phyloP scores from a whole-genome alignment of 225 moss, liverwort and hornwort genomes.

The Ulota crispa region DNA sequence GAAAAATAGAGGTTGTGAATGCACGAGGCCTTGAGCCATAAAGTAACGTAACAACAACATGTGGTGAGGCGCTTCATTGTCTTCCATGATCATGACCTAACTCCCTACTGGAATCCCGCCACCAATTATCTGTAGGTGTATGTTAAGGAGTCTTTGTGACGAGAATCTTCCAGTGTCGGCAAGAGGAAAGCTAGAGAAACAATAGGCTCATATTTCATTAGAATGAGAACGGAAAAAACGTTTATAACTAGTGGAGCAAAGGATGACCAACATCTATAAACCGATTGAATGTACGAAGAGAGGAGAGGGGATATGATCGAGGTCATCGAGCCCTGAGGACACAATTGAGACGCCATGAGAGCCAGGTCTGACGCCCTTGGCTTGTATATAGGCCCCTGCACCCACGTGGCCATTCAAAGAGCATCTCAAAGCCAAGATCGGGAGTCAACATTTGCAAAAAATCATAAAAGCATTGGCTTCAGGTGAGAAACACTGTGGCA shows the following conservation, averaged over 20 bases:
- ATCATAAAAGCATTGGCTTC: not conserved
- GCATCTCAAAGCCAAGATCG: not conserved
- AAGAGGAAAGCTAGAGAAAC: not conserved
- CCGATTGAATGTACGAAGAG: not conserved
- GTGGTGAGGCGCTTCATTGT: constrained; percentile 92
- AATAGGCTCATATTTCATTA: not conserved
- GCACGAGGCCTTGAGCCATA: constrained; percentile 93
- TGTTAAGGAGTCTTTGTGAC: constrained; percentile 49
- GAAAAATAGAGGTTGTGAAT: constrained; percentile 81
- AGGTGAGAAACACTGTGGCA: not conserved
- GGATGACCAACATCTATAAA: not conserved
- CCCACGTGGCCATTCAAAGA: not conserved
- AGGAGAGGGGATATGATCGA: constrained; percentile 85
- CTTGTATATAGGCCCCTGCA: constrained; percentile 52
- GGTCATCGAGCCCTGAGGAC: constrained; percentile 80
- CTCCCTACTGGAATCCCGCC: constrained; percentile 92
- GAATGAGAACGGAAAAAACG: not conserved
- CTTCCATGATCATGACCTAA: constrained; percentile 92
- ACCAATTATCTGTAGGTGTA: constrained; percentile 70
- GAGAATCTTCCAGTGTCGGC: constrained; percentile 1
- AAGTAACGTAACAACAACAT: constrained; percentile 88
- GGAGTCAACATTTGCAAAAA: not conserved
- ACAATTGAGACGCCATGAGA: constrained; percentile 83
- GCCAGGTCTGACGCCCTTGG: constrained; percentile 69
- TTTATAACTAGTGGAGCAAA: not conserved